A percentile compares a stretch with the other conserved stretches of the same genome.
Evolutionary conservation across 2,329 filamentous ascomycete species (phyloP).

Genomic region (Fusarium zealandicum): DNA sequence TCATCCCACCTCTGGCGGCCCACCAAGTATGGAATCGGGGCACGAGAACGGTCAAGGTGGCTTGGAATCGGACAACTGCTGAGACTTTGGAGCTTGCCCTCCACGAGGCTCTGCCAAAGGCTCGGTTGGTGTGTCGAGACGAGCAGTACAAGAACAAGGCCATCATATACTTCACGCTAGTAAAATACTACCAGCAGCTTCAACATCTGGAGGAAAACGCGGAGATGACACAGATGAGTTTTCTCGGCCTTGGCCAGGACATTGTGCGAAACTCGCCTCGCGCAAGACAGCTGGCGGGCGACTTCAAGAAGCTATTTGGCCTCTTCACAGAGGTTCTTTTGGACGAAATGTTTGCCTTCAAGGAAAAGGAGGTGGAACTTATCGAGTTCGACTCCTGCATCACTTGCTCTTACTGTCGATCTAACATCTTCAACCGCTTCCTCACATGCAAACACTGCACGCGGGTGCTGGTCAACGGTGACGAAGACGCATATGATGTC

Average conservation of each 20-base stretch:
- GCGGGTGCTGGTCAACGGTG: slow-evolving; percentile 68
- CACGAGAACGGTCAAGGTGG: slow-evolving; percentile 94
- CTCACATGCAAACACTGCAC: slow-evolving; percentile 89
- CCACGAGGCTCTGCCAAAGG: slow-evolving; percentile 85
- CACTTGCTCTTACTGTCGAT: slow-evolving; percentile 93
- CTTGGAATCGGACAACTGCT: slow-evolving; percentile 94
- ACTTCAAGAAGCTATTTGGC: slow-evolving; percentile 81
- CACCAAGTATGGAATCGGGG: slow-evolving; percentile 99
- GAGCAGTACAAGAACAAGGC: slow-evolving; percentile 99
- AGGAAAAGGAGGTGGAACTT: slow-evolving; percentile 75
- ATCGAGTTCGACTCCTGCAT: slow-evolving; percentile 88
- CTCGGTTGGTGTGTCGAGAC: slow-evolving; percentile 90
- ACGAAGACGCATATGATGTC: slow-evolving; percentile 88
- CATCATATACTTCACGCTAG: slow-evolving; percentile 86
- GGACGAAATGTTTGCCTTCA: slow-evolving; percentile 83
- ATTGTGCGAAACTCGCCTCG: slow-evolving; percentile 52
- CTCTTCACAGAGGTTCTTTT: slow-evolving; percentile 82
- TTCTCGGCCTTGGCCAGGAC: slow-evolving; percentile 58
- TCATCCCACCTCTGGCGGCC: slow-evolving; percentile 90
- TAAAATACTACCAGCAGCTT: slow-evolving; percentile 76
- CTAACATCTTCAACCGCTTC: slow-evolving; percentile 97
- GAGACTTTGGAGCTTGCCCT: slow-evolving; percentile 89
- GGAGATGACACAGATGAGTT: slow-evolving; percentile 54
- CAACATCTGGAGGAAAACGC: slow-evolving; percentile 58
- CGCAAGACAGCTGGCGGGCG: slow-evolving; percentile 75